These are phyloP conservation scores for Oryza longistaminata DNA, from an alignment of 176 grass and related monocot genomes.

Conservation along the genomic window DNA sequence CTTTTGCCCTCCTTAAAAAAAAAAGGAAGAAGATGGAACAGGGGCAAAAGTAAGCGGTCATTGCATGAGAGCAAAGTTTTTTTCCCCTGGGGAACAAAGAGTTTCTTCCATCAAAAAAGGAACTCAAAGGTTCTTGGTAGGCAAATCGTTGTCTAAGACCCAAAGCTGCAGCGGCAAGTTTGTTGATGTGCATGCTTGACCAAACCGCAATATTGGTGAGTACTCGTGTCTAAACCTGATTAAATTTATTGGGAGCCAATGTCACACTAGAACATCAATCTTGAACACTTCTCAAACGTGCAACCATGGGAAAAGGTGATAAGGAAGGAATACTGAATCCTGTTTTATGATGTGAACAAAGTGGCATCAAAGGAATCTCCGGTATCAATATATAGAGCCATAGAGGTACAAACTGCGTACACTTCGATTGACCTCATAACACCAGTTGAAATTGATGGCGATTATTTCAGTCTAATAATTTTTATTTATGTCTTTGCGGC, in stretches of 20 bases:
- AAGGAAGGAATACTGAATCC: background rate
- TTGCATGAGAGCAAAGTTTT: background rate
- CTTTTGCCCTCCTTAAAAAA: too few relatives aligned
- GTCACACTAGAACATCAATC: background rate
- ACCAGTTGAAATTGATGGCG: background rate
- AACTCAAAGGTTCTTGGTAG: background rate
- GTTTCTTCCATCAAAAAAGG: background rate
- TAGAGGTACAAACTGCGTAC: background rate
- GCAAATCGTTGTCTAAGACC: background rate
- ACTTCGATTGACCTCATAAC: background rate
- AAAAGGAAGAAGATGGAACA: background rate
- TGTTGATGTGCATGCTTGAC: slow-evolving; percentile 12
- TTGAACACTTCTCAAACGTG: slow-evolving; percentile 27
- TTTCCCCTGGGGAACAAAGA: too few relatives aligned
- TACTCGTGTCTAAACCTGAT: background rate
- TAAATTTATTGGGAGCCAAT: background rate
- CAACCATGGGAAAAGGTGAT: background rate
- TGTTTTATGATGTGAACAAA: slow-evolving; percentile 32
- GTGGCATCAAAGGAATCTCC: slow-evolving; percentile 28
- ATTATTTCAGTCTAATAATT: background rate
- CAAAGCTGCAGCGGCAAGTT: background rate
- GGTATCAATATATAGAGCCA: background rate
- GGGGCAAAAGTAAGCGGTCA: background rate
- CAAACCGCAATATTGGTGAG: slow-evolving; percentile 12
- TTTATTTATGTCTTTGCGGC: background rate